Evolutionary conservation across 805 yeast genomes (phyloP), one percentile per base, ranked within the genome.

Genomic region (Candida maesae): DNA sequence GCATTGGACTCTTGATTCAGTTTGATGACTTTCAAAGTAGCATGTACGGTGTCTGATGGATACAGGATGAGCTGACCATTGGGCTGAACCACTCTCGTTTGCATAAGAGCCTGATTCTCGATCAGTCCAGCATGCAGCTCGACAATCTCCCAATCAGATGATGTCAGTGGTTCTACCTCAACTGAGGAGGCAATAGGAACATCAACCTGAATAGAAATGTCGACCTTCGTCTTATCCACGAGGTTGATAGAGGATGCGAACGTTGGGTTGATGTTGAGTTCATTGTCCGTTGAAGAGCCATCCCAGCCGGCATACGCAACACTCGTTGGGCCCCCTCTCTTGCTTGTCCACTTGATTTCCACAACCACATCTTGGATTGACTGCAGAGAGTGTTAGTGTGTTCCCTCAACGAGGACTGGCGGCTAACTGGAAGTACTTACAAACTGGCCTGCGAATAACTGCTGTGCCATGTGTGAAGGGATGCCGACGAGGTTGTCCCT

Each of bases 141-240:
- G 3, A 89, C 84, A 20, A 86, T 66, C 50, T 90, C 97, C 97
- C 97, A 91, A 57, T 91, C 99, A 5, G 82, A 72, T 2, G 80
- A 61, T 0, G 86, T 71, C 15, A 74, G 63, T 0, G 98, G 98
- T 53, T 86, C 96, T 33, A 91, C 70, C 53, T 76, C 79, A 3
- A 90, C 79, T 4, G 79, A 76, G 6, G 70, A 66, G 1, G 88
- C 78, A 30, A 63, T 70, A n/a, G 73, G 76, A 1, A 68, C 59
- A 28, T 74, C 67, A 12, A 76, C 66, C 41, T 74, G 71, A 38
- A 82, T 56, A 27, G 64, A 67, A 29, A 84, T 45, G 2, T 64
- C 59, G 3, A 76, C 56, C 16, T 47, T 57, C 8, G 68, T 58
- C 19, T 63, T 61, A 27, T 78, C 81, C 3, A 51, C 39, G 5